Conservation (phyloP, 2,329 filamentous ascomycete species). For the Verticillium zaregamsianum region DNA sequence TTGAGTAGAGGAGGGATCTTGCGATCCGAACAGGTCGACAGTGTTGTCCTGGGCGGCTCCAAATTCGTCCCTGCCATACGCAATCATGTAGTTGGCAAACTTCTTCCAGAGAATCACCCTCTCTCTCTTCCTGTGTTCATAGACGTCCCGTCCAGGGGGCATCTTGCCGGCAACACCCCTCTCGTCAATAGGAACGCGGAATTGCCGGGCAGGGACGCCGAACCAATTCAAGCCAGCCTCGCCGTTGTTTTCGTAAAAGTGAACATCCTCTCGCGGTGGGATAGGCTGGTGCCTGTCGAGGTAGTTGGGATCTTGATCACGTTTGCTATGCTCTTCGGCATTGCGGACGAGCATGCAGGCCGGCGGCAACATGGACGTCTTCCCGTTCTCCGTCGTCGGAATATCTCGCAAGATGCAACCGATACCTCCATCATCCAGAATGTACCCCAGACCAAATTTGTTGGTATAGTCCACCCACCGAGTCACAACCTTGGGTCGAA, state of each 20-base stretch:
- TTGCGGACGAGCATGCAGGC: conserved; percentile 69
- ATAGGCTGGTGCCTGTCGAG: conserved; percentile 56
- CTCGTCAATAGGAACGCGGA: conserved; percentile 50
- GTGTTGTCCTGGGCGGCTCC: conserved; percentile 41
- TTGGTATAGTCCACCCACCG: conserved; percentile 91
- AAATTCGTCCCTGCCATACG: conserved; percentile 68
- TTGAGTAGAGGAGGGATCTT: conserved; percentile 24
- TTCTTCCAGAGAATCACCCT: conserved; percentile 68
- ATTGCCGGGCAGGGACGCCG: conserved; percentile 60
- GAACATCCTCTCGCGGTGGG: conserved; percentile 61
- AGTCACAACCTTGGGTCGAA: conserved; percentile 61
- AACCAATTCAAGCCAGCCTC: conserved; percentile 59
- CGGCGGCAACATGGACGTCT: conserved; percentile 55
- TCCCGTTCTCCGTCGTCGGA: conserved; percentile 45
- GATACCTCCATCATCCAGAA: conserved; percentile 75
- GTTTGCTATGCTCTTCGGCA: conserved; percentile 66
- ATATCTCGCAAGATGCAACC: conserved; percentile 64
- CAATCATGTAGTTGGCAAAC: conserved; percentile 71
- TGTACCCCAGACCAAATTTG: conserved; percentile 81
- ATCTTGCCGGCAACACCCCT: conserved; percentile 59
- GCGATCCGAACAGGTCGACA: conserved; percentile 17
- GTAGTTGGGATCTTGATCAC: conserved; percentile 52
- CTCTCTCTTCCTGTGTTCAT: conserved; percentile 62
- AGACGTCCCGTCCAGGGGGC: conserved; percentile 58
- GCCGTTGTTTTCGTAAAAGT: conserved; percentile 71